Percentiles rank a stretch among this genome's conserved stretches.
These are phyloP conservation scores for Adansonia grandidieri DNA, from an alignment of 441 rosid genomes.

Conservation along the genomic window DNA sequence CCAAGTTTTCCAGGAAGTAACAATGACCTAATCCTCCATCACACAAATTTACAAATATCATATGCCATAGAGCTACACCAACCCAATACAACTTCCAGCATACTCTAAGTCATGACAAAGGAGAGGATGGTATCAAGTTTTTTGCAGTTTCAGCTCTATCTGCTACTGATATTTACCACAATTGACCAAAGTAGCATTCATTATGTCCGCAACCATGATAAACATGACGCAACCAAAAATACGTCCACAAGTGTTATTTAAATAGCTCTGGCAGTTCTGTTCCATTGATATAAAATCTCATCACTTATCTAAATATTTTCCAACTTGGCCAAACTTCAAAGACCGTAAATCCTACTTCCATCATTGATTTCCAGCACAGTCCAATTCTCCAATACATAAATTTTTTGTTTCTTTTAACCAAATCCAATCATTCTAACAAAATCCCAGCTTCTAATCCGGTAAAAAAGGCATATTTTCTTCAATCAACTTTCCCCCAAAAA, in stretches of 20 bases:
- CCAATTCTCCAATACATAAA: background rate
- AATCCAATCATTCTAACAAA: conserved; percentile 4
- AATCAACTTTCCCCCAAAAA: conserved; percentile 5
- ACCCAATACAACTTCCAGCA: background rate
- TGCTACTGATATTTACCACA: no score
- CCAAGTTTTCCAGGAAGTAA: background rate
- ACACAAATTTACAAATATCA: background rate
- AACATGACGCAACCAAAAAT: no score
- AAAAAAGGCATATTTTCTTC: background rate
- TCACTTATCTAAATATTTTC: background rate
- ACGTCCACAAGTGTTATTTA: background rate
- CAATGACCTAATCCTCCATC: background rate
- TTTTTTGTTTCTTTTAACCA: background rate
- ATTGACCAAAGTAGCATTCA: no score
- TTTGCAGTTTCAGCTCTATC: no score
- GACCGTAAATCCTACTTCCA: conserved; percentile 17
- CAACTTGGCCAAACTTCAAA: conserved; percentile 7
- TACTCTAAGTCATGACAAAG: background rate
- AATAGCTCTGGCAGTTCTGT: background rate
- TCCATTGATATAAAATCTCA: background rate
- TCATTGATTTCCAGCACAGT: background rate
- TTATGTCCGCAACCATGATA: no score
- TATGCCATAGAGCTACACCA: background rate
- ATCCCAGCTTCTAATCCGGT: background rate
- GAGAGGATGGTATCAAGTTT: background rate